Evolutionary conservation across 2,329 filamentous ascomycete species (phyloP), one percentile per base, ranked within the genome.

Genomic region (Ceratocystis alfenasii): DNA sequence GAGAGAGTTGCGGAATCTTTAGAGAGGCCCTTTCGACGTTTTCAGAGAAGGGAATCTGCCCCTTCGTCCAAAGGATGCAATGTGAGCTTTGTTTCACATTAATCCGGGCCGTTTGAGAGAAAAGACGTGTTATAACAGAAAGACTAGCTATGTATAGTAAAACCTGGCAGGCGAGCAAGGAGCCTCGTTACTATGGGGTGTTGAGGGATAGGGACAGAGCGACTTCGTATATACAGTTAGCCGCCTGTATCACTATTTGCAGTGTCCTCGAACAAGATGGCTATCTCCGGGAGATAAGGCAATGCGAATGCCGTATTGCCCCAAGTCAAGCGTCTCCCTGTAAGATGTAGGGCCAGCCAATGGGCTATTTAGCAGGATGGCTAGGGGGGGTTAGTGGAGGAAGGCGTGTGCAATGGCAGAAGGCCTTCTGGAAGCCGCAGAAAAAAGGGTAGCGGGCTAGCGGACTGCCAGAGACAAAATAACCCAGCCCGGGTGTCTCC

Each of bases 1-100:
- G 28, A 25, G 12, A 57, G 17, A 17, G 25, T 5, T 55, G 50
- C 6, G 12, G 50, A 25, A 25, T 30, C 2, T 41, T 15, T 12
- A 41, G 10, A 41, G 36, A 41, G 33, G 33, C 33, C 33, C 7
- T 36, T 36, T 36, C 8, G 33, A 10, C 33, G 33, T 10, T 36
- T 36, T 10, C 7, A 36, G 33, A 36, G 7, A 36, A 36, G 36
- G 3, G 10, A 41, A 50, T 12, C 36, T 10, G 46, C 53, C 53
- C 53, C 53, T 57, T 57, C 25, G 30, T 17, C 15, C 30, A 22
- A 50, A 50, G 7, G 53, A 57, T 28, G 53, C 53, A 57, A 28
- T 57, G 53, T 57, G 53, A 57, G 53, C 53, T 28, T 17, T 57
- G 53, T 57, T 57, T 57, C 25, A 57, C 22, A 50, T 50, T 57